Conservation (phyloP, 257 asterid species). For the Dorcoceras hygrometricum region DNA sequence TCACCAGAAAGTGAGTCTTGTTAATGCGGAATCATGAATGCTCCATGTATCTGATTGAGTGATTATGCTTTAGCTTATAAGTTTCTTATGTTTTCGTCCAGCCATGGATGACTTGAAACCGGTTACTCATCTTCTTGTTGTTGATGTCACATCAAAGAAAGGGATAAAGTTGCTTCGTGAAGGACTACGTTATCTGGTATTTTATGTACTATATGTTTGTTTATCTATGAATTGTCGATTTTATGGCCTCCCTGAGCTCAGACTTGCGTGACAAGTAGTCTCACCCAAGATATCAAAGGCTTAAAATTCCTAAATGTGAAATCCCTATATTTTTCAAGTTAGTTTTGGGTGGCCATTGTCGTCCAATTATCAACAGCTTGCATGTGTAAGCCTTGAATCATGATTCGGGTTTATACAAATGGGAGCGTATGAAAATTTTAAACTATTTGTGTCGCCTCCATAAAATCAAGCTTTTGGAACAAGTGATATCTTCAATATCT, state of each 20-base stretch:
- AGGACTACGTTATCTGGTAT: constrained; percentile 90
- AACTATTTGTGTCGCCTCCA: no score
- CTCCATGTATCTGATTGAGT: constrained; percentile 24
- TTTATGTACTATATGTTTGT: constrained; percentile 17
- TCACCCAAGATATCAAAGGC: not conserved
- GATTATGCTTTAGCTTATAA: constrained; percentile 25
- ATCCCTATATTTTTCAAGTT: not conserved
- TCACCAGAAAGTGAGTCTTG: constrained; percentile 72
- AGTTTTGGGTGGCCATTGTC: not conserved
- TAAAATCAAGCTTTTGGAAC: no score
- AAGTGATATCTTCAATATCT: not conserved
- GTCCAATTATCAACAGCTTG: not conserved
- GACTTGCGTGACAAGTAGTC: not conserved
- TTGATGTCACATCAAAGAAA: constrained; percentile 65
- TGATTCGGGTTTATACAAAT: no score
- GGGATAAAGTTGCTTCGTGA: constrained; percentile 87
- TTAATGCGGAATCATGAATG: constrained; percentile 25
- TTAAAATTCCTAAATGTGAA: not conserved
- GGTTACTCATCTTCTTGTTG: constrained; percentile 90
- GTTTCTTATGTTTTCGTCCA: constrained; percentile 33
- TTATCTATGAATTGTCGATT: not conserved
- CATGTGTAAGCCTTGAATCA: no score
- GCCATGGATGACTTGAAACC: constrained; percentile 95
- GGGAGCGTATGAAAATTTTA: no score
- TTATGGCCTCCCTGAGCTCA: not conserved